Base-by-base conservation (phyloP, 75 land plant species). In the Pinus albicaulis region DNA sequence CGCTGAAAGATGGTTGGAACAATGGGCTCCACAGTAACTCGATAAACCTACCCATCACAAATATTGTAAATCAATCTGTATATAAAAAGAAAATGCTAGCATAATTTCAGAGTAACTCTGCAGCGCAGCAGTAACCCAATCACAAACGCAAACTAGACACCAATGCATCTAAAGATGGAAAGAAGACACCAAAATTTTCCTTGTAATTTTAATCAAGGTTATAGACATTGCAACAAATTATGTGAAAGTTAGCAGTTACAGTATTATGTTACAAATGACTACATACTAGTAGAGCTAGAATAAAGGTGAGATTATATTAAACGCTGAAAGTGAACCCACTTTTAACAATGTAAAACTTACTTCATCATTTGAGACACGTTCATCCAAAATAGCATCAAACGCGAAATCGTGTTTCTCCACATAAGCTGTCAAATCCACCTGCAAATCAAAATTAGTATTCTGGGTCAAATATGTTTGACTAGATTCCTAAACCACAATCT, bases 351-450 rank as follows among this genome's bases (percentile, higher is more conserved):
- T 25, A 24, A 14, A n/a, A 31, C 22, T 23, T 83, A 97, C 99
- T 88, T 97, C 98, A 83, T 97, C 95, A 84, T 97, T 97, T 7
- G 88, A 89, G 24, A 95, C 99, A 71, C 83, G 77, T 76, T 94
- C 93, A 88, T 92, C 83, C 48, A 97, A 82, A 78, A 97, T 98
- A 74, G 98, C 98, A 88, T 97, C 99, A 84, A 97, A 97, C 48
- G 87, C 94, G 58, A 97, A 97, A 60, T 97, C 99, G 80, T 97
- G 99, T 80, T 90, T 95, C 77, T 97, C 99, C 61, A 97, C 99
- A 89, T 95, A 97, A 48, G 99, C 99, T 65, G 99, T 97, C 84
- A 97, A 76, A 77, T 97, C 99, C 82, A 97, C 99, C 99, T 97
- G 77, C 57, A 72, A 36, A 52, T 22, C 70, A 56, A 36, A 68